Evolutionary conservation across 768 basidiomycete genomes (phyloP).

Genomic region (Astraeus odoratus): DNA sequence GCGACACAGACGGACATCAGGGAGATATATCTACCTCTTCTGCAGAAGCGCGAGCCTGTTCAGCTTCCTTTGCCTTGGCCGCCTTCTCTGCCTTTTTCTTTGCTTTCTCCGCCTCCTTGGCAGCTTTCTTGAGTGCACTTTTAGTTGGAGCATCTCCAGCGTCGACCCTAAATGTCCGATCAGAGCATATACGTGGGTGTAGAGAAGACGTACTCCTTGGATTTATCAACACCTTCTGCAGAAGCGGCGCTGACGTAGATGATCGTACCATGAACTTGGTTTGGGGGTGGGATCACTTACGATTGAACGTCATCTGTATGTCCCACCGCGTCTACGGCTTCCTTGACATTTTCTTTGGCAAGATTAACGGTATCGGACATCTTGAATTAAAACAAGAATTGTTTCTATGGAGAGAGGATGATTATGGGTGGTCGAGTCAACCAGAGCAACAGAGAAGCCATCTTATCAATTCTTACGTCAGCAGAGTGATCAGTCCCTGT

Average conservation of each 20-base stretch:
- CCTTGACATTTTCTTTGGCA: not conserved
- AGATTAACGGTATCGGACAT: conserved; percentile 11
- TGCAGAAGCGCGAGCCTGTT: conserved; percentile 59
- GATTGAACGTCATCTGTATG: conserved; percentile 5
- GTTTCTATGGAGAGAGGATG: not conserved
- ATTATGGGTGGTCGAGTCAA: conserved; percentile 3
- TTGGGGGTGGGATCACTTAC: not conserved
- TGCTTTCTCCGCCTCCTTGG: conserved; percentile 87
- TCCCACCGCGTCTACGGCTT: not conserved
- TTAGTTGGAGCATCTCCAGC: conserved; percentile 59
- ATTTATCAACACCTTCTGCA: conserved; percentile 7
- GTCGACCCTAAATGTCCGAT: conserved; percentile 13
- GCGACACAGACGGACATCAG: conserved; percentile 28
- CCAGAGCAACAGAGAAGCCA: not conserved
- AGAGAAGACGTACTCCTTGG: conserved; percentile 5
- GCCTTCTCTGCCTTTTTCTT: conserved; percentile 84
- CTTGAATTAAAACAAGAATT: not conserved
- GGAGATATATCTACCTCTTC: conserved; percentile 35
- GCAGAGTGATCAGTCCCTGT: too few relatives aligned
- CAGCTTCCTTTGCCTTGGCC: conserved; percentile 71
- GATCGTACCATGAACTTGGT: not conserved
- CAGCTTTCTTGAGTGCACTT: conserved; percentile 84
- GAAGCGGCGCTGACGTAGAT: conserved; percentile 4
- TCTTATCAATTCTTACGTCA: conserved; percentile 23
- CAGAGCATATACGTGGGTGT: not conserved